These are phyloP conservation scores for Paramecium biaurelia DNA, from an alignment of 73 alveolate species.

Conservation along the genomic window DNA sequence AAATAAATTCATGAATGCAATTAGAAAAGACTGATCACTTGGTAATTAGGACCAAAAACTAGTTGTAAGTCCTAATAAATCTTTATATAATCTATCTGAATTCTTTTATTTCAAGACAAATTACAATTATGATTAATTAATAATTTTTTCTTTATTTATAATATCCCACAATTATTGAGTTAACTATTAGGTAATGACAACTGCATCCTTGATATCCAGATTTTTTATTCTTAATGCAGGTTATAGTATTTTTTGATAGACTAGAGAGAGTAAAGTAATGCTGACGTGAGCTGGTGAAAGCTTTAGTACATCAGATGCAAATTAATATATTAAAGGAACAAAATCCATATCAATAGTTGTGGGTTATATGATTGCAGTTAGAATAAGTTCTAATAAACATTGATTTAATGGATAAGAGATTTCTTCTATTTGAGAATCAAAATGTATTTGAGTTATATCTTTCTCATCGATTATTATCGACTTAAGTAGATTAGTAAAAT, in stretches of 20 bases:
- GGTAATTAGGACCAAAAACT: background rate
- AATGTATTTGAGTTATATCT: background rate
- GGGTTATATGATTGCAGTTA: background rate
- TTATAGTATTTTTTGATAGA: background rate
- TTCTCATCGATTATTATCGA: background rate
- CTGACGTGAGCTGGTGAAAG: background rate
- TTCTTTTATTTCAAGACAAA: background rate
- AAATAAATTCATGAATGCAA: background rate
- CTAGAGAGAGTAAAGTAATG: background rate
- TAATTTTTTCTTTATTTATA: background rate
- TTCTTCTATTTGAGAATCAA: background rate
- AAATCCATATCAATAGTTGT: background rate
- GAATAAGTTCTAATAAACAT: background rate
- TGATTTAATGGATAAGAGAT: background rate
- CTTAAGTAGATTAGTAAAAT: background rate
- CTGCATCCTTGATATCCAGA: background rate
- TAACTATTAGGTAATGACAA: background rate
- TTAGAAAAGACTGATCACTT: background rate
- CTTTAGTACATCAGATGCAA: background rate
- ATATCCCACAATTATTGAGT: background rate
- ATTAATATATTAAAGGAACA: background rate
- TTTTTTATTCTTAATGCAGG: background rate
- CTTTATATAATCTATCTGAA: background rate
- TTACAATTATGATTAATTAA: background rate
- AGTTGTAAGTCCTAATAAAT: background rate